Evolutionary conservation across 1,284 basidiomycete genomes (phyloP).

Genomic region (Heliocybe sulcata): DNA sequence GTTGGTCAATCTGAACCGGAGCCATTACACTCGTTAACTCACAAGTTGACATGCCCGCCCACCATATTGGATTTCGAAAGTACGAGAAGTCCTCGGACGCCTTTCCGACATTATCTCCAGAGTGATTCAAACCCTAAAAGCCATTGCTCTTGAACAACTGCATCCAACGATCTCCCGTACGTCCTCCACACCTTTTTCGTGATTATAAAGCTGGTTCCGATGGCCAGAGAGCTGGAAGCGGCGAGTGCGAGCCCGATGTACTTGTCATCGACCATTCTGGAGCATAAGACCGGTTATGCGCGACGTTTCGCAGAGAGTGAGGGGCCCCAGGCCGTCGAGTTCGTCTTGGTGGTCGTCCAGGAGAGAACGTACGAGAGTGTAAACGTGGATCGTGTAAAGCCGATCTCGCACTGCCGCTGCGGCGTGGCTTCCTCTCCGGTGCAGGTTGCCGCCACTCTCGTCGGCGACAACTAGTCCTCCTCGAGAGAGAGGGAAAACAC

Average conservation of each 20-base stretch:
- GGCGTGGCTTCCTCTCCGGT: too few relatives aligned
- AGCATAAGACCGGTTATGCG: constrained; percentile 2
- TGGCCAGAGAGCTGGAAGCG: constrained; percentile 75
- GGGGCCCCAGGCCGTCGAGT: background rate
- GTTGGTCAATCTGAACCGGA: background rate
- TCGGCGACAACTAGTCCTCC: too few relatives aligned
- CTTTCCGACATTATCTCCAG: constrained; percentile 51
- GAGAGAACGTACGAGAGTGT: background rate
- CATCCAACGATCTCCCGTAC: background rate
- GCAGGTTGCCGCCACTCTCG: too few relatives aligned
- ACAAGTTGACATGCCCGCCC: constrained; percentile 94
- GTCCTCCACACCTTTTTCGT: constrained; percentile 79
- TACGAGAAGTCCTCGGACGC: constrained; percentile 82
- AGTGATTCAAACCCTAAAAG: constrained; percentile 75
- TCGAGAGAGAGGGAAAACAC: too few relatives aligned
- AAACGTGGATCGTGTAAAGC: background rate
- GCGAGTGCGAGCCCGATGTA: constrained; percentile 88
- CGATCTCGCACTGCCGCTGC: too few relatives aligned
- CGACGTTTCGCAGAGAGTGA: background rate
- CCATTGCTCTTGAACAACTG: background rate
- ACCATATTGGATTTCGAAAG: constrained; percentile 94
- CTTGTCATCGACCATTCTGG: constrained; percentile 77
- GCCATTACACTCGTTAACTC: constrained; percentile 28
- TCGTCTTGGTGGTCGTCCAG: background rate
- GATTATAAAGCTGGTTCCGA: constrained; percentile 92